phyloP scores from a whole-genome alignment of 768 basidiomycete species.

The Leccinum subtestaceum region DNA sequence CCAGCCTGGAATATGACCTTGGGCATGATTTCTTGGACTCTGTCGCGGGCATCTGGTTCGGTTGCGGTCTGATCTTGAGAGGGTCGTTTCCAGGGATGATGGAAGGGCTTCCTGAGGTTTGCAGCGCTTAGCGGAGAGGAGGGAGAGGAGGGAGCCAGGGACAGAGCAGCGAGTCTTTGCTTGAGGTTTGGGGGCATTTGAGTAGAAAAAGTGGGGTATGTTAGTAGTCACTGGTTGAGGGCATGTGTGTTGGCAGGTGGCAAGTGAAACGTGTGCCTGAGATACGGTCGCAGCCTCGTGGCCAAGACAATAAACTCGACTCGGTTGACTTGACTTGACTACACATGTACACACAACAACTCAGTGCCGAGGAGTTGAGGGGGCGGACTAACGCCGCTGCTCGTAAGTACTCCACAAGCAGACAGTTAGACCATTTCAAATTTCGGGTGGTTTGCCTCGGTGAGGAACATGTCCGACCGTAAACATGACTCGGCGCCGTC shows the following conservation, averaged over 20 bases:
- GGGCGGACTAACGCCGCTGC: too few species aligned
- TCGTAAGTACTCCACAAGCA: not conserved
- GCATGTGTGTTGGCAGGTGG: constrained; percentile 11
- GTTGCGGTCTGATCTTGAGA: constrained; percentile 25
- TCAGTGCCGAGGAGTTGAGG: too few species aligned
- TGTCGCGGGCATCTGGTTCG: constrained; percentile 36
- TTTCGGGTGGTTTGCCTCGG: not conserved
- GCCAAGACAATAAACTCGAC: not conserved
- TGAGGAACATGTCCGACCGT: not conserved
- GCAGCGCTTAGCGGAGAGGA: constrained; percentile 31
- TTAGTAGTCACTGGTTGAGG: not conserved
- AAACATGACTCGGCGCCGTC: not conserved
- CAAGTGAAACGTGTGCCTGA: not conserved
- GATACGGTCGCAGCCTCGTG: not conserved
- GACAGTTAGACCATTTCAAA: not conserved
- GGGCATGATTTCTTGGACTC: constrained; percentile 61
- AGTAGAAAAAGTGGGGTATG: not conserved
- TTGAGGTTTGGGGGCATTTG: constrained; percentile 48
- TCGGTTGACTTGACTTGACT: constrained; percentile 2
- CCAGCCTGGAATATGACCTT: constrained; percentile 86
- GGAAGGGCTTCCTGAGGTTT: constrained; percentile 41
- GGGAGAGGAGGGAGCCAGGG: constrained; percentile 51
- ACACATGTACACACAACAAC: not conserved
- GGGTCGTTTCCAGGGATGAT: constrained; percentile 51
- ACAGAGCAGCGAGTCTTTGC: constrained; percentile 64